Evolutionary conservation across 2,329 filamentous ascomycete species (phyloP).

Genomic region (Aspergillus oerlinghausenensis): DNA sequence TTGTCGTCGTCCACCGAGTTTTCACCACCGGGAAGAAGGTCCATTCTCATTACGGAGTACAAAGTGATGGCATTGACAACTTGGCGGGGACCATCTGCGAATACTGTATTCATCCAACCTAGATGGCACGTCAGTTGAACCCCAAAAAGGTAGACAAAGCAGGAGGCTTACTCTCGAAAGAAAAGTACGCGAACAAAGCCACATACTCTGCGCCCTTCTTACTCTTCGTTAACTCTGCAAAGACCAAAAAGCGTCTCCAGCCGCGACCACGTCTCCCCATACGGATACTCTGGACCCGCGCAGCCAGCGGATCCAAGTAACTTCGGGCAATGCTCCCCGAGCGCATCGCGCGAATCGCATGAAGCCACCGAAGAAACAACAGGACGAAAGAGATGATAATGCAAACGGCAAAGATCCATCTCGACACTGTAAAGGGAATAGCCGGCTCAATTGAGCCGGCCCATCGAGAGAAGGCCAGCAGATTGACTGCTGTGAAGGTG

Average conservation of each 20-base stretch:
- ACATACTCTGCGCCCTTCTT: conserved; percentile 88
- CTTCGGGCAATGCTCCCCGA: conserved; percentile 84
- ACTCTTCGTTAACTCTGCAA: conserved; percentile 83
- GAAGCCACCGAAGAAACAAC: conserved; percentile 71
- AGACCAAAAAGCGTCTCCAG: conserved; percentile 87
- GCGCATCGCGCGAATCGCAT: conserved; percentile 74
- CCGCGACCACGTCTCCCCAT: conserved; percentile 65
- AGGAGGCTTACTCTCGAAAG: conserved; percentile 53
- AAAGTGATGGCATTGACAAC: conserved; percentile 86
- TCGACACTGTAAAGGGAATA: conserved; percentile 72
- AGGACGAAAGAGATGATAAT: conserved; percentile 89
- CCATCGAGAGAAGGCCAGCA: conserved; percentile 86
- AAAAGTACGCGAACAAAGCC: conserved; percentile 87
- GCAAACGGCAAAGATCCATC: conserved; percentile 92
- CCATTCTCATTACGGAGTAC: conserved; percentile 72
- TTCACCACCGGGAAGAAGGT: conserved; percentile 61
- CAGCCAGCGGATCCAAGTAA: conserved; percentile 84
- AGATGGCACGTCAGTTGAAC: conserved; percentile 16
- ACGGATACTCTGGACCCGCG: conserved; percentile 78
- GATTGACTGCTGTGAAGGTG: conserved; percentile 86
- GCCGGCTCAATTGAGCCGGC: conserved; percentile 74
- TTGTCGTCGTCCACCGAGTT: conserved; percentile 54
- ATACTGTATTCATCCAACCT: conserved; percentile 83
- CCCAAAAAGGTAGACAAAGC: background rate
- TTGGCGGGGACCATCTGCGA: conserved; percentile 89